Evolutionary conservation across 305 asterid species (phyloP).

Genomic region (Solanum chacoense): DNA sequence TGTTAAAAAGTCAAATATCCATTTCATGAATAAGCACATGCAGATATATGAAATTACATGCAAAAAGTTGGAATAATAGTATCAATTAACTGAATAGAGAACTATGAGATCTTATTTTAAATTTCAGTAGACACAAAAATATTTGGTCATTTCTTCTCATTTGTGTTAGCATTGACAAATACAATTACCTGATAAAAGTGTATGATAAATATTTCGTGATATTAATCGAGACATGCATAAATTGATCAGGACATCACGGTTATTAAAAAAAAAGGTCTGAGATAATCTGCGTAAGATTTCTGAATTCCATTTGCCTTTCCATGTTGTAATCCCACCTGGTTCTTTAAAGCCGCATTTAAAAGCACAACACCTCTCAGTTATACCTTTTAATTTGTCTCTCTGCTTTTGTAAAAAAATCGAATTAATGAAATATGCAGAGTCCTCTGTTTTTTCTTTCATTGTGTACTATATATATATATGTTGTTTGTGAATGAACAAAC

Average conservation of each 20-base stretch:
- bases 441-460: neutral
- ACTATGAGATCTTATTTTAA: neutral
- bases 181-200: too few species aligned
- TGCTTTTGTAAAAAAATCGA: neutral
- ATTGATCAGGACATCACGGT: neutral
- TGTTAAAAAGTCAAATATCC: neutral
- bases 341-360: neutral
- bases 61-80: neutral
- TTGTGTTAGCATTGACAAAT: neutral
- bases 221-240: neutral
- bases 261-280: neutral
- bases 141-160: neutral
- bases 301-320: slow-evolving; percentile 4
- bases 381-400: neutral
- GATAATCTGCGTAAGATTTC: neutral
- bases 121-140: neutral
- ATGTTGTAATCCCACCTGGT: slow-evolving; percentile 12
- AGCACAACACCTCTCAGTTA: neutral
- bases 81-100: neutral
- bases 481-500: neutral
- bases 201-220: neutral
- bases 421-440: neutral
- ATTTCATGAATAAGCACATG: neutral
- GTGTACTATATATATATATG: neutral
- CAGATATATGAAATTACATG: neutral